Conservation (phyloP, 2,329 filamentous ascomycete genomes). For the Penicillium digitatum region DNA sequence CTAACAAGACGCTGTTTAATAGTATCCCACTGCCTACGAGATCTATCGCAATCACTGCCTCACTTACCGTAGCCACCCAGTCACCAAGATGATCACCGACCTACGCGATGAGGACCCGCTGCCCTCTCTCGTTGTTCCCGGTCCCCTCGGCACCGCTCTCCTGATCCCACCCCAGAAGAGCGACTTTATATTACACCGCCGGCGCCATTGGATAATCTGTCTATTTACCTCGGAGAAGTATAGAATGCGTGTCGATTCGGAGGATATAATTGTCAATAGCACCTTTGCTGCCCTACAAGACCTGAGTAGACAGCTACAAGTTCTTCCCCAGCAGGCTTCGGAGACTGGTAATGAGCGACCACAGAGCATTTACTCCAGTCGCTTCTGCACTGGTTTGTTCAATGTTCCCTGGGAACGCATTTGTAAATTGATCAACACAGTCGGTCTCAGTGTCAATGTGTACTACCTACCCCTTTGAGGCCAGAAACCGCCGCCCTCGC, state of each 20-base stretch:
- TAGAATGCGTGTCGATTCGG: conserved; percentile 41
- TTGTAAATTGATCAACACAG: conserved; percentile 40
- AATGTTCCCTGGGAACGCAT: conserved; percentile 53
- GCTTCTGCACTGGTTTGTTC: conserved; percentile 58
- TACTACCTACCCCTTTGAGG: conserved; percentile 27
- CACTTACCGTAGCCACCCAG: conserved; percentile 1
- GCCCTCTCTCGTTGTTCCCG: conserved; percentile 12
- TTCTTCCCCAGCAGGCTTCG: neutral
- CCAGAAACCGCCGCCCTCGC: neutral
- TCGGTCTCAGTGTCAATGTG: conserved; percentile 36
- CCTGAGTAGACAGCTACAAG: conserved; percentile 43
- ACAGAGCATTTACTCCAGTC: conserved; percentile 46
- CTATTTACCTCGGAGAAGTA: conserved; percentile 54
- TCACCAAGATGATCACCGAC: conserved; percentile 5
- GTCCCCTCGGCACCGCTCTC: conserved; percentile 47
- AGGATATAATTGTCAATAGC: conserved; percentile 46
- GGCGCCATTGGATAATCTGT: conserved; percentile 55
- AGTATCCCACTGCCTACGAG: conserved; percentile 52
- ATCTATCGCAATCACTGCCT: conserved; percentile 50
- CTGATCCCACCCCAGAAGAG: conserved; percentile 51
- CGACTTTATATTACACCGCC: conserved; percentile 25
- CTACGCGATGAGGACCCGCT: neutral
- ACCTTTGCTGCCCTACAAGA: conserved; percentile 50
- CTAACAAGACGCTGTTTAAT: neutral
- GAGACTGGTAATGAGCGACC: neutral